A percentile compares a stretch with the other conserved stretches of the same genome.
Conservation (phyloP, 768 basidiomycete species). For the Mycena rosella region DNA sequence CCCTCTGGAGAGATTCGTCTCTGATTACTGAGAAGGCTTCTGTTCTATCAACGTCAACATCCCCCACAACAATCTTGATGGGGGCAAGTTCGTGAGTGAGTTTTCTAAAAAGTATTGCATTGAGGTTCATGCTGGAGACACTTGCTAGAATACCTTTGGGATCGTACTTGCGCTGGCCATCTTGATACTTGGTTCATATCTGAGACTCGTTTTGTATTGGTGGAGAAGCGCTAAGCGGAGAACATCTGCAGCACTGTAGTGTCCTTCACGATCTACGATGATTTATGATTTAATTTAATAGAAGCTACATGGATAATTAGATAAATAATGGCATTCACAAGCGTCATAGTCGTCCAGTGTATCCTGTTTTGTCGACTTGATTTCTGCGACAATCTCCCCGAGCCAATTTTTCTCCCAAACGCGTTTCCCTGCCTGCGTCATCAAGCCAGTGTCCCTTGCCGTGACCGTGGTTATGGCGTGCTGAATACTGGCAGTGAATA, state of each 20-base stretch:
- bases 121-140: conserved; percentile 35
- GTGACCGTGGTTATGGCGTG: too few relatives aligned
- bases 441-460: conserved; percentile 57
- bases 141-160: conserved; percentile 68
- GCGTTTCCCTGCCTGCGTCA: conserved; percentile 46
- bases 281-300: conserved; percentile 4
- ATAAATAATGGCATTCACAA: too few relatives aligned
- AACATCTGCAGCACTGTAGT: conserved; percentile 15
- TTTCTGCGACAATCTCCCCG: conserved; percentile 2
- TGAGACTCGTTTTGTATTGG: conserved; percentile 27
- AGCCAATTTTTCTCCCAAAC: conserved; percentile 29
- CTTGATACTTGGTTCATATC: conserved; percentile 51
- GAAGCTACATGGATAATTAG: neutral
- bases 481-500: too few relatives aligned
- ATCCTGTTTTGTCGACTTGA: conserved; percentile 13
- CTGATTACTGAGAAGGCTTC: conserved; percentile 59
- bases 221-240: conserved; percentile 33
- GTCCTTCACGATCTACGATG: neutral
- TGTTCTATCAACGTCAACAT: conserved; percentile 77
- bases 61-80: conserved; percentile 62
- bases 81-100: conserved; percentile 36
- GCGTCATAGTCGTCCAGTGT: neutral
- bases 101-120: neutral
- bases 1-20: conserved; percentile 2
- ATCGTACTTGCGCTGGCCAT: conserved; percentile 62